Conservation (phyloP, 129 eudicot genomes). For the Apium graveolens region DNA sequence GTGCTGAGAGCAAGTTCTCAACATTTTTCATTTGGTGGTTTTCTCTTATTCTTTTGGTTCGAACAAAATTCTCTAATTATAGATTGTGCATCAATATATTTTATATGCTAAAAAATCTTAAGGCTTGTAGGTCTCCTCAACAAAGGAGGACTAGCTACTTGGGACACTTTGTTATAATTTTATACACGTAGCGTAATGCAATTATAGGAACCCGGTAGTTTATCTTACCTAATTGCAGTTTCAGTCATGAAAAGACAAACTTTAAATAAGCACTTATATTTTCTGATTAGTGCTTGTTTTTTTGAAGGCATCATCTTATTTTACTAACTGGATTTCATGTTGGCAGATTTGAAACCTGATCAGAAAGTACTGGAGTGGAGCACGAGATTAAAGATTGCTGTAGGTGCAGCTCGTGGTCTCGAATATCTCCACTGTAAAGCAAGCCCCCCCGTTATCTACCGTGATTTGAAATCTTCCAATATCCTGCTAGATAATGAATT, state of each 20-base stretch:
- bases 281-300: neutral
- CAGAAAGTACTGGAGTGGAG: conserved; percentile 65
- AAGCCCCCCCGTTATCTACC: conserved; percentile 87
- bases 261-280: neutral
- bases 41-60: neutral
- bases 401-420: conserved; percentile 84
- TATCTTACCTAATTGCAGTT: neutral
- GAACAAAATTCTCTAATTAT: neutral
- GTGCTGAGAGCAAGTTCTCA: neutral
- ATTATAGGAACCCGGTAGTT: neutral
- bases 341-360: conserved; percentile 41
- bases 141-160: neutral
- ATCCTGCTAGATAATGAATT: conserved; percentile 73
- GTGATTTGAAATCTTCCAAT: conserved; percentile 88
- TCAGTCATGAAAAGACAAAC: neutral
- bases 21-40: neutral
- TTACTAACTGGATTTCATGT: neutral
- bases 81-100: neutral
- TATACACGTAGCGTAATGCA: neutral
- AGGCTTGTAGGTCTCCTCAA: neutral
- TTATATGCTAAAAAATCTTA: neutral
- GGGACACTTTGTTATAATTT: neutral
- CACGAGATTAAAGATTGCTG: conserved; percentile 73
- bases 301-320: neutral
- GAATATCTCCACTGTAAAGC: conserved; percentile 81